phyloP scores from a whole-genome alignment of 202 grass and related monocot species.

The Carex arenaria region DNA sequence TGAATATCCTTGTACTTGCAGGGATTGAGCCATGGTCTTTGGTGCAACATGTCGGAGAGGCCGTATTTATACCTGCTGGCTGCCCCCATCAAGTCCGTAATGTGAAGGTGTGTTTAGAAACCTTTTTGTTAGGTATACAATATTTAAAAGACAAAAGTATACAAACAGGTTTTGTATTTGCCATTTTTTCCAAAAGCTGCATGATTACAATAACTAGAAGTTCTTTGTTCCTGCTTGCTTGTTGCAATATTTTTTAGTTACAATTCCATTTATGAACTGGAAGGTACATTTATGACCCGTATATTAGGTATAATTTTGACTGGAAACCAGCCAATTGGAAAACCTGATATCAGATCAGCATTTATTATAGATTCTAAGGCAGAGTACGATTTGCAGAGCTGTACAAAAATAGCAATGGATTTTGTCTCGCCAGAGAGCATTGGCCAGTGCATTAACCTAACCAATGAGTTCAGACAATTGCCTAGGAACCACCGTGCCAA shows the following conservation, averaged over 20 bases:
- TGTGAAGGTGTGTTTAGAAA: constrained; percentile 48
- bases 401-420: constrained; percentile 80
- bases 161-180: background rate
- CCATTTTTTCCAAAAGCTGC: background rate
- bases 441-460: constrained; percentile 58
- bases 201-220: background rate
- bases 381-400: constrained; percentile 43
- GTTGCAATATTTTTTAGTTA: background rate
- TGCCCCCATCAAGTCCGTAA: constrained; percentile 91
- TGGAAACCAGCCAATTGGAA: background rate
- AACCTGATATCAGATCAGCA: background rate
- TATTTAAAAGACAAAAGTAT: background rate
- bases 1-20: constrained; percentile 28
- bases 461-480: constrained; percentile 56
- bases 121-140: background rate
- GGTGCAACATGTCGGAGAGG: constrained; percentile 83
- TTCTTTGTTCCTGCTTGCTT: background rate
- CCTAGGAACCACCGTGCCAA: constrained; percentile 66
- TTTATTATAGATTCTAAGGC: background rate
- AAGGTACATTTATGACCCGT: background rate
- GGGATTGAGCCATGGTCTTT: constrained; percentile 83
- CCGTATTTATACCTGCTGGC: constrained; percentile 74
- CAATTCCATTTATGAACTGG: background rate
- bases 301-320: background rate
- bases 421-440: constrained; percentile 82